phyloP scores from a whole-genome alignment of 805 yeast species.

The Candida nonsorbophila region DNA sequence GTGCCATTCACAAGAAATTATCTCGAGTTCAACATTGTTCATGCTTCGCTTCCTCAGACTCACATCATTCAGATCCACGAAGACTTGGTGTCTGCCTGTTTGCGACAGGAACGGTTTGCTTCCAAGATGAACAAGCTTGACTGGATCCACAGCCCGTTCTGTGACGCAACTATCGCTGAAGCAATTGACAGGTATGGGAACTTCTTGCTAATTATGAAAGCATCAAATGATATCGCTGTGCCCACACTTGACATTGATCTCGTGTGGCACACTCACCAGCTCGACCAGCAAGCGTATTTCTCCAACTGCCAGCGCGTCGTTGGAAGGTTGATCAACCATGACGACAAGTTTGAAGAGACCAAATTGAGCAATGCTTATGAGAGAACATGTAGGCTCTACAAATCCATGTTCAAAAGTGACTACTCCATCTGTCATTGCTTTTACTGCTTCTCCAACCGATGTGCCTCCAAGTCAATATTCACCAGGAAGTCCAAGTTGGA shows the following conservation, averaged over 20 bases:
- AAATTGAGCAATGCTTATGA: conserved; percentile 12
- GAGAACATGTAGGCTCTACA: conserved; percentile 12
- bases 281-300: conserved; percentile 11
- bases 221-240: conserved; percentile 5
- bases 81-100: conserved; percentile 20
- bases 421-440: conserved; percentile 15
- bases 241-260: conserved; percentile 24
- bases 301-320: conserved; percentile 3
- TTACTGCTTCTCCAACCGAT: conserved; percentile 6
- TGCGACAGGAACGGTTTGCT: conserved; percentile 17
- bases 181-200: conserved; percentile 13
- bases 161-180: conserved; percentile 9
- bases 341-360: conserved; percentile 18
- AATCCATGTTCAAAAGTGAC: conserved; percentile 9
- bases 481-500: too few species aligned
- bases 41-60: too few species aligned
- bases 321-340: conserved; percentile 13
- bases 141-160: conserved; percentile 12
- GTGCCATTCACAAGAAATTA: too few species aligned
- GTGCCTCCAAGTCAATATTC: too few species aligned
- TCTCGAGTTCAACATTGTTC: too few species aligned
- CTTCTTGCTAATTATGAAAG: conserved; percentile 9
- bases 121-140: conserved; percentile 14
- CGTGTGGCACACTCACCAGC: conserved; percentile 23
- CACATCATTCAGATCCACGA: too few species aligned